phyloP scores from a whole-genome alignment of 108 stramenopile species.

The Skeletonema marinoi region DNA sequence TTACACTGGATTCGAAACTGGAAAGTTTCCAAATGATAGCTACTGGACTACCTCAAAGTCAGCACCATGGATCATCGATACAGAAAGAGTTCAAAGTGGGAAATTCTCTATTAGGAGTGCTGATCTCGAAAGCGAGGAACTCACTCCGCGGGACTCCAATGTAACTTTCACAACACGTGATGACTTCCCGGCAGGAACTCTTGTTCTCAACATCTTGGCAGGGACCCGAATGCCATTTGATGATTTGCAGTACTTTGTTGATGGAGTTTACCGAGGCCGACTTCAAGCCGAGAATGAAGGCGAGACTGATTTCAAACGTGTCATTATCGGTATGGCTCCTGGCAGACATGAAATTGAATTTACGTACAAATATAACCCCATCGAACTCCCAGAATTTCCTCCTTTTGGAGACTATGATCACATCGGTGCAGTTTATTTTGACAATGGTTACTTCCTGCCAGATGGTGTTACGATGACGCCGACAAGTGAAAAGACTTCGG shows the following conservation, averaged over 20 bases:
- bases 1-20: constrained; percentile 10
- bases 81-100: constrained; percentile 1
- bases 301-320: background rate
- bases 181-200: background rate
- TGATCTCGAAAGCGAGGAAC: background rate
- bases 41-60: background rate
- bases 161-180: constrained; percentile 6
- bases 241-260: constrained; percentile 7
- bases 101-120: background rate
- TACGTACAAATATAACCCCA: background rate
- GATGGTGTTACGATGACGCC: background rate
- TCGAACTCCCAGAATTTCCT: background rate
- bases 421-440: constrained; percentile 1
- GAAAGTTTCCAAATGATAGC: background rate
- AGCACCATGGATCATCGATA: background rate
- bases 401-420: background rate
- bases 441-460: constrained; percentile 9
- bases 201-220: background rate
- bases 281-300: background rate
- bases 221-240: constrained; percentile 10
- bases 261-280: background rate
- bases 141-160: background rate
- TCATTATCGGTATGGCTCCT: background rate
- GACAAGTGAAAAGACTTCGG: background rate
- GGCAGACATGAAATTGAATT: constrained; percentile 3